A percentile compares a stretch with the other conserved stretches of the same genome.
phyloP scores from a whole-genome alignment of 2,329 filamentous ascomycete species.

The Penicillium corylophilum region DNA sequence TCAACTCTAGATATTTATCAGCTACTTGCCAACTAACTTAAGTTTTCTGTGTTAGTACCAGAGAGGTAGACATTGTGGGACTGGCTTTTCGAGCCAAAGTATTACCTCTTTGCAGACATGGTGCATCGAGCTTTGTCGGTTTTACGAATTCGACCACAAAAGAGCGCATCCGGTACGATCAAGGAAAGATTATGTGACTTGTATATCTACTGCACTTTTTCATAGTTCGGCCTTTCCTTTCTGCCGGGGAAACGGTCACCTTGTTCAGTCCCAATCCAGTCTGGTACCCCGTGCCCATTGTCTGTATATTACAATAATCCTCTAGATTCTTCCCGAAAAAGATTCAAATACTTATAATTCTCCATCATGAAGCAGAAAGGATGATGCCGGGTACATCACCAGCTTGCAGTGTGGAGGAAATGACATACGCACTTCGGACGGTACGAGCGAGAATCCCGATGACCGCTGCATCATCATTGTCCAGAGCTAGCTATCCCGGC shows the following conservation, averaged over 20 bases:
- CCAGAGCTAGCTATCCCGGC: conserved; percentile 56
- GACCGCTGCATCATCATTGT: conserved; percentile 55
- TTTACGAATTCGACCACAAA: conserved; percentile 57
- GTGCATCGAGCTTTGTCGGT: conserved; percentile 40
- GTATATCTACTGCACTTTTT: conserved; percentile 61
- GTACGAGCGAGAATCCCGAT: conserved; percentile 59
- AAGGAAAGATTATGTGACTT: conserved; percentile 58
- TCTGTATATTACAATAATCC: too few relatives aligned
- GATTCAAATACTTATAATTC: too few relatives aligned
- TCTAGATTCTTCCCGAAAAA: too few relatives aligned
- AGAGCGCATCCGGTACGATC: conserved; percentile 57
- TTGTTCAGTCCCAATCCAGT: conserved; percentile 65
- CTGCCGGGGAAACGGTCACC: conserved; percentile 57
- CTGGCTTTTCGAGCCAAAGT: conserved; percentile 11
- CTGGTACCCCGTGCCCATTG: conserved; percentile 67
- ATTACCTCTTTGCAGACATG: neutral
- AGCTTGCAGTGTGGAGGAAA: conserved; percentile 67
- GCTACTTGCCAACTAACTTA: too few relatives aligned
- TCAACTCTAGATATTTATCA: too few relatives aligned
- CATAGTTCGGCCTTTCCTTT: conserved; percentile 55
- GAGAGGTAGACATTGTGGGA: conserved; percentile 11
- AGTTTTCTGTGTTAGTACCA: too few relatives aligned
- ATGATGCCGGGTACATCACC: conserved; percentile 63
- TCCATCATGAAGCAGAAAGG: conserved; percentile 34
- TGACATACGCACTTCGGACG: conserved; percentile 63